Evolutionary conservation across 106 monocot genomes (phyloP), one percentile per base, ranked within the genome.

Genomic region (Dendrobium huoshanense): DNA sequence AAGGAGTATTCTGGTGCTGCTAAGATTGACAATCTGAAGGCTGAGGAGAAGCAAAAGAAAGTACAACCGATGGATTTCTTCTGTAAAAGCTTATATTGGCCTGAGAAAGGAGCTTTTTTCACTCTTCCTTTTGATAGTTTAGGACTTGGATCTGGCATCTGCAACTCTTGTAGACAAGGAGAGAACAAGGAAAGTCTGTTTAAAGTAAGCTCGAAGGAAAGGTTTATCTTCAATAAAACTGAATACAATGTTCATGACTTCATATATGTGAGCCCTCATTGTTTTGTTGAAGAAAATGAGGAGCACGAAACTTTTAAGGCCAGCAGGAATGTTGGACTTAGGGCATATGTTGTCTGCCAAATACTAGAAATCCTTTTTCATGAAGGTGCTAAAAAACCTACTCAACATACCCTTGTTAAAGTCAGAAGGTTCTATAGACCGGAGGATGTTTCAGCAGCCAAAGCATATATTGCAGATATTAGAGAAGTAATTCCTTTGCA

Each of bases 341-440:
- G 85, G 80, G 86, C 97, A 41, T 94, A 87, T 88, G 88, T 79
- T 56, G 89, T 97, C 19, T 94, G 94, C 75, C 94, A 91, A 22
- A 73, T 97, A 61, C 75, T 92, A 22, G 92, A 87, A 55, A 85
- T 96, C 72, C 49, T 79, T 64, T 77, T 78, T 42, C 58, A 81
- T n/a, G 58, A 48, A 33, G 80, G 80, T 24, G 85, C 87, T 31
- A 92, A 83, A 64, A 41, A 92, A 81, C 61, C 85, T 20, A 82
- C 77, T 18, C 74, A 76, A 79, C 80, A 88, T 72, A 87, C 88
- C 7, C 11, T 65, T 31, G 43, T 97, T 13, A 97, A 92, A 78
- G 89, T 90, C 19, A 84, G 94, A 84, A 86, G 97, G 84, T 94
- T 92, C 88, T 97, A 97, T 77, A 88, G 97, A 77, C 97, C 97